Evolutionary conservation across 2,329 filamentous ascomycete species (phyloP), one percentile per base, ranked within the genome.

Genomic region (Aureobasidium lini): DNA sequence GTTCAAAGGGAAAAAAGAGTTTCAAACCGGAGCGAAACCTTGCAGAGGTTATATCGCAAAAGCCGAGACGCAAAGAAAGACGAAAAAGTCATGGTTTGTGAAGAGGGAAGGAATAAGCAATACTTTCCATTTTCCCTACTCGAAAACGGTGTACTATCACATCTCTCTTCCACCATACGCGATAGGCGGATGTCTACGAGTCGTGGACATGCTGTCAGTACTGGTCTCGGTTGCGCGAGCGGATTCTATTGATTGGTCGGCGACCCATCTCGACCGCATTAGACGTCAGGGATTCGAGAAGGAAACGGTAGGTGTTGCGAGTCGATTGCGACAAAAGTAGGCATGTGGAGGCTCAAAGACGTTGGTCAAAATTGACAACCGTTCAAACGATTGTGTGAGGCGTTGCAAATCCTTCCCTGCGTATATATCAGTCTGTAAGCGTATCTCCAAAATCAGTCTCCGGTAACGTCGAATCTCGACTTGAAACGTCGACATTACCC

Each of bases 351-450:
- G 23, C 36, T 16, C 9, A 10, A 9, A 23, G 37, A 42, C 50
- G 50, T 54, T 54, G 37, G 6, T 32, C 29, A 52, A 43, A 54
- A 34, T 54, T 43, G 50, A 54, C n/a, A 54, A 43, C 37, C 37
- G 50, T 43, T 34, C 10, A 9, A 54, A 54, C 50, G 50, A 15
- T 43, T 28, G 48, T 52, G 23, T 43, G 28, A 54, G 50, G 28
- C 50, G 50, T 23, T 50, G 39, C 4, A 7, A 16, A 32, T 42
- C 50, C 39, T 32, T 15, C 15, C 0, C 3, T 10, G 50, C 15
- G 50, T 54, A 42, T 15, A 16, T 18, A 2, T 32, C n/a, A 34
- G 50, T 42, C 23, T 42, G 2, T 0, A 1, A 0, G 37, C 37
- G 50, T 43, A 54, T 6, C 15, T n/a, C 13, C 2, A 23, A 11